These are phyloP conservation scores for Starmerella asiatica DNA, from an alignment of 805 yeast genomes.

Conservation along the genomic window DNA sequence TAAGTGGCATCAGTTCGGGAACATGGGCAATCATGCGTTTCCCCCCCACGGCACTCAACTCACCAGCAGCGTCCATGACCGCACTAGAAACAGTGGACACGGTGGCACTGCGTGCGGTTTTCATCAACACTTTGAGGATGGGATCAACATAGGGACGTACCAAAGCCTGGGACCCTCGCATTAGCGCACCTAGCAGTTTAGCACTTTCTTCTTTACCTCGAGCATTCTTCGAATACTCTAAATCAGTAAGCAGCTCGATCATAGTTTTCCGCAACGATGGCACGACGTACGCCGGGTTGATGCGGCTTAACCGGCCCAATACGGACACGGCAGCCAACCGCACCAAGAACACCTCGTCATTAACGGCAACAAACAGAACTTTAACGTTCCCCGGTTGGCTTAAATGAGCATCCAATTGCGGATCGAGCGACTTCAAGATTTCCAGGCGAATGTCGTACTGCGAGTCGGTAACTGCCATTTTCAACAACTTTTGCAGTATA, in stretches of 20 bases:
- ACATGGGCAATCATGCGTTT: constrained; percentile 64
- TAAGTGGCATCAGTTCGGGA: constrained; percentile 68
- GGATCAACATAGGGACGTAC: constrained; percentile 85
- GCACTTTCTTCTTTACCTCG: constrained; percentile 81
- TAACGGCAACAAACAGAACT: constrained; percentile 70
- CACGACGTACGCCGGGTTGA: constrained; percentile 90
- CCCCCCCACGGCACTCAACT: constrained; percentile 75
- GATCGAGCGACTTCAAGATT: constrained; percentile 58
- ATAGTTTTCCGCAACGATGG: constrained; percentile 81
- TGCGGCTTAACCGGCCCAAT: constrained; percentile 69
- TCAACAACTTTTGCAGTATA: constrained; percentile 64
- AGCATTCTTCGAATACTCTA: constrained; percentile 68
- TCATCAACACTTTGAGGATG: constrained; percentile 69
- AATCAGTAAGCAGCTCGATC: constrained; percentile 69
- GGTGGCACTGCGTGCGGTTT: constrained; percentile 56
- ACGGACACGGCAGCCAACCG: constrained; percentile 64
- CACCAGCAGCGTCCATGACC: constrained; percentile 78
- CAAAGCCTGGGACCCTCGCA: constrained; percentile 65
- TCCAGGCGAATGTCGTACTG: constrained; percentile 72
- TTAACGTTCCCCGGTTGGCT: constrained; percentile 89
- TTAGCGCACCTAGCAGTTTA: constrained; percentile 53
- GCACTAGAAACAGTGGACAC: constrained; percentile 70
- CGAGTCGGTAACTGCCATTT: constrained; percentile 81
- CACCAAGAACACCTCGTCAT: constrained; percentile 79
- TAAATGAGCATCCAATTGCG: constrained; percentile 74